Evolutionary conservation across 2,329 filamentous ascomycete genomes (phyloP), one percentile per base, ranked within the genome.

Genomic region (Fonsecaea monophora): DNA sequence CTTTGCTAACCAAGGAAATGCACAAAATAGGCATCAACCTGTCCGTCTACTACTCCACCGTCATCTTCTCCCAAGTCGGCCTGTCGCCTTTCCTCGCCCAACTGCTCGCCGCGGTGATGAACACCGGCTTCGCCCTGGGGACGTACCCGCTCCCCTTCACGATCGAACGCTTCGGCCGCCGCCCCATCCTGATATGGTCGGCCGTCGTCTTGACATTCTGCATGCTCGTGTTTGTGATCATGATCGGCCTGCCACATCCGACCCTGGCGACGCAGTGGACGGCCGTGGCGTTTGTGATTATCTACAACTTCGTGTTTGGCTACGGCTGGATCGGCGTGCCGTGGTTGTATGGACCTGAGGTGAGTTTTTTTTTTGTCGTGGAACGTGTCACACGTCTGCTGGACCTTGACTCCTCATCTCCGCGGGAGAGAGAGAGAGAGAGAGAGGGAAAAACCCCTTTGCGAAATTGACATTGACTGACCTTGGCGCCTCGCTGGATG

Each of bases 341-440:
- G 15, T 78, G 76, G 77, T 62, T 78, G 4, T 79, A 79, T 61
- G 75, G 75, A 2, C 75, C 76, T 3, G 77, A 78, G 64, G 69
- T 73, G 50, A 56, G 60, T 58, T 53, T 30, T 34, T 21, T 21
- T 21, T 21, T 21, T 21, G 1, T 21, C 13, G 12, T 10, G 25
- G 30, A 32, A 32, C 4, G 30, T 32, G 30, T 32, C 4, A 6
- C 4, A 32, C 30, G 30, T 32, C 6, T 32, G 25, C 25, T 32
- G 30, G 30, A 32, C 30, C 30, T 32, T 6, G 30, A 32, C 30
- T 6, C 25, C 25, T 2, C 25, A 25, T 25, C 25, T 25, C 25
- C 25, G 25, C 25, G 25, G 25, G 25, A 25, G 25, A 25, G 25
- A 25, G 21, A 21, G 21, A 21, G 21, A 21, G 21, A 21, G 21